Conservation (phyloP, 768 basidiomycete genomes). For the Amanita inopinata region DNA sequence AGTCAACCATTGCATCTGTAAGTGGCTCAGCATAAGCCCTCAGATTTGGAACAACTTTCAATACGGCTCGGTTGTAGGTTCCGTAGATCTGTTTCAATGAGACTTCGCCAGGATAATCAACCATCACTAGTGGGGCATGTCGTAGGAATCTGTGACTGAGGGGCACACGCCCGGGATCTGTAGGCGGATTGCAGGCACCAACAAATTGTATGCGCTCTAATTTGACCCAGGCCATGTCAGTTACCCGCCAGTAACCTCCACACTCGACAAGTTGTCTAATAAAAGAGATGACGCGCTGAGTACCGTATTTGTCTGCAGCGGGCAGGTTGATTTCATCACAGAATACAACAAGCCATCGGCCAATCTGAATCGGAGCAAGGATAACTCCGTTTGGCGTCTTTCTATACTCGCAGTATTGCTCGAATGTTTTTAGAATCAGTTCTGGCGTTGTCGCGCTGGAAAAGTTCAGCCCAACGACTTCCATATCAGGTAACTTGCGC, state of each 20-base stretch:
- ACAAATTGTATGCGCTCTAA: conserved; percentile 99
- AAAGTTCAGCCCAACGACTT: conserved; percentile 98
- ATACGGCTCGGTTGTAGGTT: conserved; percentile 90
- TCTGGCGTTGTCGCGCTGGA: conserved; percentile 98
- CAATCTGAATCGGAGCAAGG: conserved; percentile 88
- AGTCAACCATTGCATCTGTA: conserved; percentile 94
- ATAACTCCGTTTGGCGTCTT: conserved; percentile 99
- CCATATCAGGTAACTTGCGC: conserved; percentile 96
- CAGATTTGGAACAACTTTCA: conserved; percentile 92
- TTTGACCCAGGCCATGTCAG: conserved; percentile 95
- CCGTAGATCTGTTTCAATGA: conserved; percentile 98
- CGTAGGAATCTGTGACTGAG: conserved; percentile 95
- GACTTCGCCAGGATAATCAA: conserved; percentile 95
- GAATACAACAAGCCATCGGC: conserved; percentile 98
- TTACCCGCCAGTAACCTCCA: conserved; percentile 89
- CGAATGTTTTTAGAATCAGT: conserved; percentile 97
- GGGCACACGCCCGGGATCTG: conserved; percentile 98
- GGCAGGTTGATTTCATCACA: conserved; percentile 99
- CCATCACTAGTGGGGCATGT: conserved; percentile 96
- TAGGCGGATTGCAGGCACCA: conserved; percentile 98
- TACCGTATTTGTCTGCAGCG: conserved; percentile 95
- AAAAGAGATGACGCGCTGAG: conserved; percentile 97
- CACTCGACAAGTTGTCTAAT: conserved; percentile 92
- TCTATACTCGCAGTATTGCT: conserved; percentile 98
- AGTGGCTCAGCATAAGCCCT: conserved; percentile 89